Conservation (phyloP, 2,329 filamentous ascomycete species). For the Neonectria neomacrospora region DNA sequence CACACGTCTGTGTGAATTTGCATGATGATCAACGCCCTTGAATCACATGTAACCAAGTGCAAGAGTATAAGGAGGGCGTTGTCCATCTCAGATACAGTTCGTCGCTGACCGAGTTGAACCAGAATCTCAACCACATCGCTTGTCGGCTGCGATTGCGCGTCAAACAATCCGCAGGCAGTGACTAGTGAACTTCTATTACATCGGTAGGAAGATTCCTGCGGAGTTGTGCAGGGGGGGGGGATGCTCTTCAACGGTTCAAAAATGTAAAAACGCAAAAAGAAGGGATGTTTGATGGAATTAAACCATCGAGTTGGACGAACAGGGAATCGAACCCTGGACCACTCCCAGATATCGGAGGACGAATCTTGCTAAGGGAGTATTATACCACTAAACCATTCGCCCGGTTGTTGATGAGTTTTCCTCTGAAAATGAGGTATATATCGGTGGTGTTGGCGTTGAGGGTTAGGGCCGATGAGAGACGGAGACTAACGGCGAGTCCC, state of each 20-base stretch:
- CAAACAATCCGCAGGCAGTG: too few relatives aligned
- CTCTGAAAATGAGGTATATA: slow-evolving; percentile 27
- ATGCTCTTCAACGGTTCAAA: background rate
- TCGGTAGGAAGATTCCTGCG: background rate
- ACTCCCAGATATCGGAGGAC: slow-evolving; percentile 33
- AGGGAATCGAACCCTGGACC: slow-evolving; percentile 43
- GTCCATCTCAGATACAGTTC: slow-evolving; percentile 1
- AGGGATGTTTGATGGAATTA: slow-evolving; percentile 27
- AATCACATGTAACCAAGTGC: slow-evolving; percentile 1
- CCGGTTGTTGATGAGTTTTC: slow-evolving; percentile 19
- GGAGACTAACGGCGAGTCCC: slow-evolving; percentile 5
- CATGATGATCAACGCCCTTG: background rate
- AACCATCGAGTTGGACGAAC: slow-evolving; percentile 38
- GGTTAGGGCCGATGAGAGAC: slow-evolving; percentile 14
- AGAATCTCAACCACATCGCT: slow-evolving; percentile 3
- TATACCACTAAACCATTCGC: slow-evolving; percentile 42
- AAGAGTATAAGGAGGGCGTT: background rate
- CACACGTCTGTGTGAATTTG: background rate
- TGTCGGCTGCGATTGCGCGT: background rate
- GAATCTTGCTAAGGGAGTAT: slow-evolving; percentile 41
- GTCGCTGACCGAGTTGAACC: slow-evolving; percentile 10
- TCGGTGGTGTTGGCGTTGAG: background rate
- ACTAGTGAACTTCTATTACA: background rate
- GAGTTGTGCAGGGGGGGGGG: background rate
- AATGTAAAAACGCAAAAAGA: slow-evolving; percentile 22